Base-by-base conservation (phyloP, 345 rosid genomes). In the Atalantia buxifolia region DNA sequence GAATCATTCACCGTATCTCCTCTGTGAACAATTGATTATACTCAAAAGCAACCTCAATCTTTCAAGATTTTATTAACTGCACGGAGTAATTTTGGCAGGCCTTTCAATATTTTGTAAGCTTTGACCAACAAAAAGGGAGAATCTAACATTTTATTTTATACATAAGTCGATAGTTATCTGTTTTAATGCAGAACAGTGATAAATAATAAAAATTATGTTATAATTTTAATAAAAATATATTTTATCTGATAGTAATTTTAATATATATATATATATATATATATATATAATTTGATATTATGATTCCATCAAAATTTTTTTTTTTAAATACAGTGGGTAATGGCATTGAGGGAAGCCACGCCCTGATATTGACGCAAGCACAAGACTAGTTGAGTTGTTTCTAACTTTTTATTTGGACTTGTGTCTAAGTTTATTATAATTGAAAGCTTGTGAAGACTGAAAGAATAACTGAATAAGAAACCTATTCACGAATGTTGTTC, bases 121-220 rank as follows among this genome's bases (percentile, higher is more conserved):
- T 24, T 18, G 7, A 18, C 9, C 60, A 7, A 56, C 25, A 0
- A 18, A 56, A 25, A 10, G 66, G 66, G 4, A 61, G 66, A 27
- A 25, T 61, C 66, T 27, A 27, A 27, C 66, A 13, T 25, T 16
- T 59, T 9, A 10, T 61, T 61, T 9, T 25, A 24, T 61, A 10
- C 2, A 0, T 40, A 40, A 33, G 0, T 6, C 35, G 35, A 33
- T 4, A 6, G 35, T 33, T 33, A 33, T 4, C 0, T 33, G 35
- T 33, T 33, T 33, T 0, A 33, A 33, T 0, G 0, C 0, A 0
- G 0, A 33, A 33, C 4, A 33, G 0, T 33, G 0, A 33, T 0
- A 33, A 33, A 33, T 4, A 4, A 33, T 33, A 33, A 33, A 33
- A 33, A 33, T 33, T 33, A 33, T 0, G 1, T 33, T 33, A 4